A percentile compares a stretch with the other conserved stretches of the same genome.
Evolutionary conservation across 108 stramenopile species (phyloP).

Genomic region (Nitzschia sp.): DNA sequence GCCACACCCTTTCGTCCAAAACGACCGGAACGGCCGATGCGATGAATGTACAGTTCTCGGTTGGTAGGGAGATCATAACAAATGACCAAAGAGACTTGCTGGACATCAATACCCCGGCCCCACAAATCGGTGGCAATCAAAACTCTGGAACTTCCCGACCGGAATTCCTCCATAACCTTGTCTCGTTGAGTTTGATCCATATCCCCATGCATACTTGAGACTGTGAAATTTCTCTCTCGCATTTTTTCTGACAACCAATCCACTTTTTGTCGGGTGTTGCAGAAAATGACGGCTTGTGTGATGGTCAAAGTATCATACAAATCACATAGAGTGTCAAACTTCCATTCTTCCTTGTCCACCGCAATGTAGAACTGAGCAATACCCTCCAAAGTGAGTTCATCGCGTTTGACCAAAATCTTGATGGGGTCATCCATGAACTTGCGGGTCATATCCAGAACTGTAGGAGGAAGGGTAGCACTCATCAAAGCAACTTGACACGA

Average conservation of each 20-base stretch:
- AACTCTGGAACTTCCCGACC: conserved; percentile 91
- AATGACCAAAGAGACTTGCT: conserved; percentile 98
- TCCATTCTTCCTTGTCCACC: conserved; percentile 99
- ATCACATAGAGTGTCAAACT: conserved; percentile 99
- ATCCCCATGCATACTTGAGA: conserved; percentile 97
- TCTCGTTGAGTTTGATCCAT: conserved; percentile 94
- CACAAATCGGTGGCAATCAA: conserved; percentile 98
- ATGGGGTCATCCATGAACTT: conserved; percentile 98
- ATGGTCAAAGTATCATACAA: conserved; percentile 98
- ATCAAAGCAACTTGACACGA: conserved; percentile 93
- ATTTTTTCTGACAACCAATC: conserved; percentile 96
- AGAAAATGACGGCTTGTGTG: conserved; percentile 99
- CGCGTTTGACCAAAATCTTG: conserved; percentile 94
- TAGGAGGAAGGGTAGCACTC: conserved; percentile 92
- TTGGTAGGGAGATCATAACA: conserved; percentile 96
- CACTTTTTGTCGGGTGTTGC: conserved; percentile 97
- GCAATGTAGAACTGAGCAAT: conserved; percentile 97
- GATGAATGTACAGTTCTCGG: conserved; percentile 96
- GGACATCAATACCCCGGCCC: conserved; percentile 99
- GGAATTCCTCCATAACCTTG: conserved; percentile 96
- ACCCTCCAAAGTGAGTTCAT: conserved; percentile 98
- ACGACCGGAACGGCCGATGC: conserved; percentile 96
- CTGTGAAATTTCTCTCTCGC: conserved; percentile 95
- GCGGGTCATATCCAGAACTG: conserved; percentile 96
- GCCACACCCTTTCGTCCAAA: conserved; percentile 99